Conservation (phyloP, 2,329 filamentous ascomycete species). For the Colletotrichum eleusines region DNA sequence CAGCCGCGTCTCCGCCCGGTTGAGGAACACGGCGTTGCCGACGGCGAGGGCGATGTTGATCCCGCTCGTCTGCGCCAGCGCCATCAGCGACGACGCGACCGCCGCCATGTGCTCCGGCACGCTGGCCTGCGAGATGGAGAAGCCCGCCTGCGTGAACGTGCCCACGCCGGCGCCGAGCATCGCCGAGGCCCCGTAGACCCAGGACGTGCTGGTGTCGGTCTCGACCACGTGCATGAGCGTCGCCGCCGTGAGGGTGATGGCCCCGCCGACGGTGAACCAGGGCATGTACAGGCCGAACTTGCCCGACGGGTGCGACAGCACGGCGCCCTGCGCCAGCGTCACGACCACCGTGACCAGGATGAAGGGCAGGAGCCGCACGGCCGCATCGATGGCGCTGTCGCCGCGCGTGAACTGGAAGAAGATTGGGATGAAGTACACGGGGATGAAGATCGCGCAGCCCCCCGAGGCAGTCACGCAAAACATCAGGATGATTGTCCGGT, state of each 20-base stretch:
- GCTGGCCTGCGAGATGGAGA: slow-evolving; percentile 41
- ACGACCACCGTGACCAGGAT: slow-evolving; percentile 51
- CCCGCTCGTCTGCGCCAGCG: slow-evolving; percentile 32
- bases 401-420: slow-evolving; percentile 62
- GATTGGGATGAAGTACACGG: slow-evolving; percentile 62
- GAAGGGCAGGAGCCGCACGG: slow-evolving; percentile 56
- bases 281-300: slow-evolving; percentile 53
- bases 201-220: slow-evolving; percentile 40
- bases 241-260: slow-evolving; percentile 51
- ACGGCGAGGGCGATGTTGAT: slow-evolving; percentile 38
- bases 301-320: slow-evolving; percentile 29
- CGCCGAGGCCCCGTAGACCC: slow-evolving; percentile 51
- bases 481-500: slow-evolving; percentile 29
- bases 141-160: slow-evolving; percentile 50
- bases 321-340: slow-evolving; percentile 46
- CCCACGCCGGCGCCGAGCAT: slow-evolving; percentile 57
- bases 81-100: slow-evolving; percentile 25
- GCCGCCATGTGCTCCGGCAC: slow-evolving; percentile 22
- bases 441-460: slow-evolving; percentile 43
- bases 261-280: slow-evolving; percentile 54
- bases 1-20: slow-evolving; percentile 47
- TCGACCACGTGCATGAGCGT: slow-evolving; percentile 51
- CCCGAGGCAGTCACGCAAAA: slow-evolving; percentile 26
- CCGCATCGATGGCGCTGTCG: slow-evolving; percentile 55
- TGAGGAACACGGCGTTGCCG: slow-evolving; percentile 48